Conservation (phyloP, 2,329 filamentous ascomycete species). For the Fragosphaeria purpurea region DNA sequence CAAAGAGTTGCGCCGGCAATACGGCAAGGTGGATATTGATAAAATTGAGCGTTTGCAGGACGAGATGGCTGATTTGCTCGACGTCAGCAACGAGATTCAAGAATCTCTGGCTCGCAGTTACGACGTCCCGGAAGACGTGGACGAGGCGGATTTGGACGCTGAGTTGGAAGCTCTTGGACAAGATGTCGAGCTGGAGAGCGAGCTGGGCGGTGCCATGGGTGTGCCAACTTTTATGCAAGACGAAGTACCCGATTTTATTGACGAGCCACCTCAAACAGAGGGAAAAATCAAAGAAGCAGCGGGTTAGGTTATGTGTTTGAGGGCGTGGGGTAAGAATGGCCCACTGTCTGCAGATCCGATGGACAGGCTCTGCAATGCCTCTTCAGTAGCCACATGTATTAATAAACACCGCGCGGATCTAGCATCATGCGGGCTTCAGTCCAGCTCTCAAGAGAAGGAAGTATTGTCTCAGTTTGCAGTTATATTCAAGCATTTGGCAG, state of each 20-base stretch:
- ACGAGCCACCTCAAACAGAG: slow-evolving; percentile 58
- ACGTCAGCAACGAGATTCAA: slow-evolving; percentile 96
- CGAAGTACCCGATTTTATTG: slow-evolving; percentile 83
- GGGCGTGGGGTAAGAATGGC: no score
- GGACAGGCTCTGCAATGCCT: no score
- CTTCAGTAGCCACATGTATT: no score
- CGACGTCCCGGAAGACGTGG: slow-evolving; percentile 92
- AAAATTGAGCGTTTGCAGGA: slow-evolving; percentile 97
- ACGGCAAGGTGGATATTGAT: slow-evolving; percentile 94
- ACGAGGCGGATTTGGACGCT: slow-evolving; percentile 91
- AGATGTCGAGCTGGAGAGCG: slow-evolving; percentile 79
- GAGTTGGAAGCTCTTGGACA: slow-evolving; percentile 91
- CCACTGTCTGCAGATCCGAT: no score
- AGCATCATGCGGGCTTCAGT: no score
- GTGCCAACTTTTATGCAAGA: slow-evolving; percentile 85
- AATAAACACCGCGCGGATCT: no score
- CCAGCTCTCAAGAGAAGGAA: no score
- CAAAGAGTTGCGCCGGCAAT: slow-evolving; percentile 84
- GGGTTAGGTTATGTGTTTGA: neutral
- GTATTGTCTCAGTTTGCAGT: no score
- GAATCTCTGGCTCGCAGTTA: slow-evolving; percentile 86
- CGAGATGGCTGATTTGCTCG: slow-evolving; percentile 97
- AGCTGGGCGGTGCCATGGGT: slow-evolving; percentile 44
- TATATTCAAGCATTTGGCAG: no score
- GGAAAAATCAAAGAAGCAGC: slow-evolving; percentile 15